phyloP scores from a whole-genome alignment of 129 eudicot species.

The Rutidosis leptorrhynchoides region DNA sequence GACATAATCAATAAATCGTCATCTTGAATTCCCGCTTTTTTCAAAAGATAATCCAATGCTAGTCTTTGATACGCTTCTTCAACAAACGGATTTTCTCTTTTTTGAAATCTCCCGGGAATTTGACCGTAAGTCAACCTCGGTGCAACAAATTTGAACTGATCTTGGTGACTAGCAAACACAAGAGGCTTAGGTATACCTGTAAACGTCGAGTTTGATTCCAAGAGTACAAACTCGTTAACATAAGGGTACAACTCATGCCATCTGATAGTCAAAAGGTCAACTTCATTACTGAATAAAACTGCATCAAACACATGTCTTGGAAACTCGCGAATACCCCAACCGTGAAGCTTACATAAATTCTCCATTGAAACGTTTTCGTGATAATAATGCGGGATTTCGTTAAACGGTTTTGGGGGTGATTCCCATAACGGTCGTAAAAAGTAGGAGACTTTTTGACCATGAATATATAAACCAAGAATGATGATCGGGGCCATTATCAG shows the following conservation, averaged over 20 bases:
- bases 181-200: slow-evolving; percentile 73
- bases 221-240: slow-evolving; percentile 76
- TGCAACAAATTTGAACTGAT: slow-evolving; percentile 68
- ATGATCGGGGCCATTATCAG: slow-evolving; percentile 50
- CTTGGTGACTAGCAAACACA: slow-evolving; percentile 53
- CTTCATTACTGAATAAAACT: slow-evolving; percentile 78
- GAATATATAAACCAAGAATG: slow-evolving; percentile 46
- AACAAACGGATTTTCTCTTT: slow-evolving; percentile 82
- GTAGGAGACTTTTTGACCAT: slow-evolving; percentile 83
- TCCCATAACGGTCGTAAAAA: slow-evolving; percentile 92
- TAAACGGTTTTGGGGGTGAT: slow-evolving; percentile 77
- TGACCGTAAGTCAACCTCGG: slow-evolving; percentile 74
- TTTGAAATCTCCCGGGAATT: slow-evolving; percentile 58
- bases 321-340: slow-evolving; percentile 78
- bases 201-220: slow-evolving; percentile 87
- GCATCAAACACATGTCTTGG: slow-evolving; percentile 95
- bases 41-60: slow-evolving; percentile 72
- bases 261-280: slow-evolving; percentile 68
- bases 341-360: slow-evolving; percentile 85
- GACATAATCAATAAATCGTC: slow-evolving; percentile 91
- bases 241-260: slow-evolving; percentile 89
- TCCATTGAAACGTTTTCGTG: slow-evolving; percentile 85
- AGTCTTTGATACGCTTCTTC: slow-evolving; percentile 90
- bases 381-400: slow-evolving; percentile 79
- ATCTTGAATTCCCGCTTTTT: slow-evolving; percentile 81